Base-by-base conservation (phyloP, 352 stramenopile species). In the Pythium aphanidermatum region DNA sequence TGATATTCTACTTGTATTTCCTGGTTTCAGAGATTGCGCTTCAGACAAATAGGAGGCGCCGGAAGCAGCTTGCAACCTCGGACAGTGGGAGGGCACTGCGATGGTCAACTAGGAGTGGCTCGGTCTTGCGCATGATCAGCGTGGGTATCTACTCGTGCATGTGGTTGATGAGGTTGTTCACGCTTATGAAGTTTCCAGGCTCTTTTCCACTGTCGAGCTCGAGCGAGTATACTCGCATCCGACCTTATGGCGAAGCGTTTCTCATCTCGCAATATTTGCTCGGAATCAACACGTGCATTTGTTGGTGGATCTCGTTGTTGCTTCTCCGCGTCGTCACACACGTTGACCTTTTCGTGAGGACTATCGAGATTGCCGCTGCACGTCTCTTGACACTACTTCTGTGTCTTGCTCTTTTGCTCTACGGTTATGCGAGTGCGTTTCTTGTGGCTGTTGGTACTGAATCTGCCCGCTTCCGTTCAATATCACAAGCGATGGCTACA, bases 371-470 rank as follows among this genome's bases (percentile, higher is more conserved):
- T 2, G 64, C 63, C 17, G 39, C 51, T 1, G 51, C 59, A 2
- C 47, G 74, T 19, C 48, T 83, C 14, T 29, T 65, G 16, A 56
- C 60, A 9, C 43, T 83, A 13, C 23, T 74, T 3, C 5, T 76
- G 6, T 65, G 60, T 29, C 34, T 74, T 17, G 37, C 40, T 0
- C 14, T 74, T 7, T 44, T 80, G 21, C 27, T 80, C 7, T 66
- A 74, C 37, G 65, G 68, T 8, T 83, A 77, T 23, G 68, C 65
- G 12, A 75, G 60, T 7, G 64, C 68, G 11, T 70, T 67, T n/a
- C 44, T 74, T 14, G 41, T 83, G 12, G 58, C 68, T 3, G 38
- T 69, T 7, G 70, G 70, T 2, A 45, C 57, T 2, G 44, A 70
- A 27, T 66, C 66, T 0, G 28, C 43, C 1, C 45, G 41, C 1